phyloP scores from a whole-genome alignment of 768 basidiomycete species.

The Tulasnella sp. region DNA sequence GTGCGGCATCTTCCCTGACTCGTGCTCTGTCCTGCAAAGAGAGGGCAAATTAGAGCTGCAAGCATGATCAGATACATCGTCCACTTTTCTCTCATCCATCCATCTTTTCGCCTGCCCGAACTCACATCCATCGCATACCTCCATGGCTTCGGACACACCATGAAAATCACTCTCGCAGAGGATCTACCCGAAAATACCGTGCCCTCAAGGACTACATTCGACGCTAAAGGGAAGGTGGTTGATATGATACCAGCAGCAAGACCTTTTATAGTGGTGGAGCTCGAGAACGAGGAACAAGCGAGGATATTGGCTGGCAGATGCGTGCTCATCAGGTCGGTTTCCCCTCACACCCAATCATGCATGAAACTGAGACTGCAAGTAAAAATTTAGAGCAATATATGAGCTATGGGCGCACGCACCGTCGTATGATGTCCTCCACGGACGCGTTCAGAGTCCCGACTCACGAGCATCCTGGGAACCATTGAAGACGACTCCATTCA shows the following conservation, averaged over 20 bases:
- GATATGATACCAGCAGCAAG: constrained; percentile 28
- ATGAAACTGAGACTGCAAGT: constrained; percentile 1
- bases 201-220: constrained; percentile 15
- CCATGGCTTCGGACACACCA: constrained; percentile 39
- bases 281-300: constrained; percentile 66
- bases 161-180: constrained; percentile 38
- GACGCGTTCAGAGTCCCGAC: constrained; percentile 34
- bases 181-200: constrained; percentile 36
- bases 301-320: constrained; percentile 62
- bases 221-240: neutral
- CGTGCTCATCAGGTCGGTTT: constrained; percentile 68
- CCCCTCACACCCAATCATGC: neutral
- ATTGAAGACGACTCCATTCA: constrained; percentile 66
- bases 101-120: constrained; percentile 77
- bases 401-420: constrained; percentile 66
- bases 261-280: constrained; percentile 64
- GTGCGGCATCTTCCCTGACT: too few relatives aligned
- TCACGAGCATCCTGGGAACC: constrained; percentile 40
- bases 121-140: constrained; percentile 67
- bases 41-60: too few relatives aligned
- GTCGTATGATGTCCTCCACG: constrained; percentile 62
- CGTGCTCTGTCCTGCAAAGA: too few relatives aligned
- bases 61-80: constrained; percentile 40
- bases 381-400: constrained; percentile 54
- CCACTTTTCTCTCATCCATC: constrained; percentile 71